Conservation (phyloP, 768 basidiomycete species). For the Tephrocybe sp. region DNA sequence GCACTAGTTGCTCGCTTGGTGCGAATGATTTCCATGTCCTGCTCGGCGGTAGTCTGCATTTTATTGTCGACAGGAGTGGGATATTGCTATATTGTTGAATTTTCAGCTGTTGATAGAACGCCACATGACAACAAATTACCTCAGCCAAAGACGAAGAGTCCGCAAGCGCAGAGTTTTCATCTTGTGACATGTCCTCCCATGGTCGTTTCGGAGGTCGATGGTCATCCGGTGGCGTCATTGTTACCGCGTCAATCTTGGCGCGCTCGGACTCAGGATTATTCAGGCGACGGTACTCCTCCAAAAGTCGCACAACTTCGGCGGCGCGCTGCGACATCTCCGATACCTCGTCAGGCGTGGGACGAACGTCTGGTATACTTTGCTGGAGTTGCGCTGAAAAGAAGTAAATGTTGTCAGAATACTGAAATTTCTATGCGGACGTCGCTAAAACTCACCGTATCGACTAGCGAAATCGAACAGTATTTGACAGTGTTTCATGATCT, state of each 20-base stretch:
- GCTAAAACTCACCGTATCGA: constrained; percentile 53
- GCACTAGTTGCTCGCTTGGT: constrained; percentile 75
- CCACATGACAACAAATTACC: constrained; percentile 20
- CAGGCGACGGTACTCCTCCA: constrained; percentile 57
- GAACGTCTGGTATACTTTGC: constrained; percentile 41
- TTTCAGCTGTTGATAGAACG: background rate
- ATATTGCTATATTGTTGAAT: constrained; percentile 21
- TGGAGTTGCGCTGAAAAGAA: constrained; percentile 41
- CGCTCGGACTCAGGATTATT: constrained; percentile 36
- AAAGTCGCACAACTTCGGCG: constrained; percentile 60
- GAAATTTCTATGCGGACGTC: background rate
- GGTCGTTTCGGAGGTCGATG: constrained; percentile 71
- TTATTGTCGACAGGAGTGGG: constrained; percentile 30
- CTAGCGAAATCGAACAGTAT: constrained; percentile 62
- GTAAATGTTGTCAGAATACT: constrained; percentile 6
- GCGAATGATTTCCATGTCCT: constrained; percentile 83
- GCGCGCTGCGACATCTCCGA: constrained; percentile 71
- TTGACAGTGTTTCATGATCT: constrained; percentile 64
- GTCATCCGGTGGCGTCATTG: constrained; percentile 41
- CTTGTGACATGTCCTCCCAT: constrained; percentile 71
- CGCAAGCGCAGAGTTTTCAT: constrained; percentile 29
- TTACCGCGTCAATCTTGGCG: constrained; percentile 26
- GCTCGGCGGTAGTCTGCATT: constrained; percentile 65
- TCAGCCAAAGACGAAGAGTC: constrained; percentile 30
- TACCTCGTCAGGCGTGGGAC: constrained; percentile 55